Percentiles rank a stretch among this genome's conserved stretches.
Conservation (phyloP, 345 rosid genomes). For the Isatis tinctoria region DNA sequence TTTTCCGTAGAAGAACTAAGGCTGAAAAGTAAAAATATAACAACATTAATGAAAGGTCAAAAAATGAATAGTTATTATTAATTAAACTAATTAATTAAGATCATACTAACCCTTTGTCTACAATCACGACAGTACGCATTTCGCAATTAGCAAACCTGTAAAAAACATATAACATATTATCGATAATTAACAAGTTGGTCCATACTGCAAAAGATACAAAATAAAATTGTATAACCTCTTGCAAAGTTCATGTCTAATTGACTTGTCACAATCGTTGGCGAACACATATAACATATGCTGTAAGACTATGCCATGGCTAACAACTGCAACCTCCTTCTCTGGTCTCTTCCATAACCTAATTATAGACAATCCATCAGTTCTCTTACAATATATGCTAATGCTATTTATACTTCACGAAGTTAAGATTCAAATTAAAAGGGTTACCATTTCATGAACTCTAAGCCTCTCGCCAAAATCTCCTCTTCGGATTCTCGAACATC, state of each 20-base stretch:
- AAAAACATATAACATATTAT: not conserved
- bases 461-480: conserved; percentile 31
- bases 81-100: not conserved
- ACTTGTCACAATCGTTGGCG: conserved; percentile 30
- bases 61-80: not conserved
- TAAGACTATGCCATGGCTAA: conserved; percentile 37
- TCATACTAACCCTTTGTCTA: conserved; percentile 31
- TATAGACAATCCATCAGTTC: not conserved
- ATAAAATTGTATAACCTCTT: conserved; percentile 18
- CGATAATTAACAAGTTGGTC: not conserved
- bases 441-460: conserved; percentile 39
- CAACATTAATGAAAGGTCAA: not conserved
- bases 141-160: conserved; percentile 33
- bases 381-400: not conserved
- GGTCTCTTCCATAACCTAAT: conserved; percentile 36
- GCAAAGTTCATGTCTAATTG: conserved; percentile 25
- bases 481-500: conserved; percentile 34
- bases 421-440: not conserved
- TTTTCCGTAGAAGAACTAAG: not conserved
- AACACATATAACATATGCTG: conserved; percentile 36
- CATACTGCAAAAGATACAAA: not conserved
- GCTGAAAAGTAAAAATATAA: conserved; percentile 15
- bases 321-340: conserved; percentile 38
- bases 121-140: conserved; percentile 33
- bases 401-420: not conserved